Conservation (phyloP, 2,329 filamentous ascomycete genomes). For the Arthrinium phaeospermum region DNA sequence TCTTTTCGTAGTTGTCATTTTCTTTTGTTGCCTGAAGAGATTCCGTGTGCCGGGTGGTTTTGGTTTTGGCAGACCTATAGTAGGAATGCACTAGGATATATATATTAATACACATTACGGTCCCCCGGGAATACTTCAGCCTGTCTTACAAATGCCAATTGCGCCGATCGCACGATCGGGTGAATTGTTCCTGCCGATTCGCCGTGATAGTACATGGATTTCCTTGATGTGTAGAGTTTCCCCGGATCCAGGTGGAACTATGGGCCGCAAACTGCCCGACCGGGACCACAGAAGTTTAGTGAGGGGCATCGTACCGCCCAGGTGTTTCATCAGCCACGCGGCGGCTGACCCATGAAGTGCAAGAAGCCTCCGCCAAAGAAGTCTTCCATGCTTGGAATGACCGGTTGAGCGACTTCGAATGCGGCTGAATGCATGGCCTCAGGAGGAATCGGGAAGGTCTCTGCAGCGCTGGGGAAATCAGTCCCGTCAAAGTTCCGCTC, state of each 20-base stretch:
- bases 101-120: constrained; percentile 3
- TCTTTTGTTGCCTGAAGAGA: background rate
- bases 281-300: background rate
- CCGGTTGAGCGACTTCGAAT: constrained; percentile 30
- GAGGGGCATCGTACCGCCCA: background rate
- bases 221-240: background rate
- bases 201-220: background rate
- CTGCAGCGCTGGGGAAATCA: constrained; percentile 20
- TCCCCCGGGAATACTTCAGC: background rate
- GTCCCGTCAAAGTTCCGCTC: constrained; percentile 20
- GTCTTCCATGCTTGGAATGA: constrained; percentile 41
- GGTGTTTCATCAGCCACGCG: background rate
- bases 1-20: constrained; percentile 16
- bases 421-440: constrained; percentile 16
- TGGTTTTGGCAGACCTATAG: background rate
- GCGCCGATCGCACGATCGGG: background rate
- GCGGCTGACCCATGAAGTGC: constrained; percentile 35
- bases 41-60: background rate
- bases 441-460: constrained; percentile 21
- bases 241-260: constrained; percentile 1
- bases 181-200: constrained; percentile 5
- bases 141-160: background rate
- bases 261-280: constrained; percentile 1
- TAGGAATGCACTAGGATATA: background rate
- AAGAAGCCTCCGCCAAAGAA: constrained; percentile 41